These are phyloP conservation scores for Cordyceps javanica DNA, from an alignment of 2,329 filamentous ascomycete species.

Conservation along the genomic window DNA sequence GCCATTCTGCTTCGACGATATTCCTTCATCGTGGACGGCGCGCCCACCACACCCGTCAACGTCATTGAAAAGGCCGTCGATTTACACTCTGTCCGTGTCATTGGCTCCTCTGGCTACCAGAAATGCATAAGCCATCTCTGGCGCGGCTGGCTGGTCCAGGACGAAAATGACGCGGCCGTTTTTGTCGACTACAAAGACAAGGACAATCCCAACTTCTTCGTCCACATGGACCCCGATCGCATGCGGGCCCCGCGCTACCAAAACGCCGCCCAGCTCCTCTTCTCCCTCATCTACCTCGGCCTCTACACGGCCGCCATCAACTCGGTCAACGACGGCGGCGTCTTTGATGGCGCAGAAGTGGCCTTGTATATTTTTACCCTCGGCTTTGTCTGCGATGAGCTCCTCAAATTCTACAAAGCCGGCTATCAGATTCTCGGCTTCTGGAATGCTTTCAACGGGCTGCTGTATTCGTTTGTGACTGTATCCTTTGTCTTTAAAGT, in stretches of 20 bases:
- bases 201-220: conserved; percentile 68
- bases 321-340: conserved; percentile 79
- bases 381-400: conserved; percentile 84
- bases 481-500: conserved; percentile 75
- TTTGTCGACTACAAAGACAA: conserved; percentile 86
- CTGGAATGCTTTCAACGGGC: conserved; percentile 92
- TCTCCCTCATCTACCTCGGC: conserved; percentile 75
- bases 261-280: conserved; percentile 78
- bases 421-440: conserved; percentile 88
- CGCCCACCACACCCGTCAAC: conserved; percentile 71
- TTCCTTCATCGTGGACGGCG: conserved; percentile 67
- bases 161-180: conserved; percentile 80
- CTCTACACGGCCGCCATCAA: conserved; percentile 92
- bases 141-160: conserved; percentile 95
- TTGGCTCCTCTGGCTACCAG: conserved; percentile 89
- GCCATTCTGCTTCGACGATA: conserved; percentile 82
- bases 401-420: conserved; percentile 88
- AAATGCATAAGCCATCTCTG: conserved; percentile 92
- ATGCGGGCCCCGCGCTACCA: conserved; percentile 92
- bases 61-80: conserved; percentile 93
- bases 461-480: conserved; percentile 72
- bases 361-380: conserved; percentile 86
- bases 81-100: conserved; percentile 79
- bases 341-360: conserved; percentile 77
- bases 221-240: conserved; percentile 86